A percentile compares a stretch with the other conserved stretches of the same genome.
phyloP scores from a whole-genome alignment of 2,329 filamentous ascomycete genomes.

The Nigrograna mackinnonii region DNA sequence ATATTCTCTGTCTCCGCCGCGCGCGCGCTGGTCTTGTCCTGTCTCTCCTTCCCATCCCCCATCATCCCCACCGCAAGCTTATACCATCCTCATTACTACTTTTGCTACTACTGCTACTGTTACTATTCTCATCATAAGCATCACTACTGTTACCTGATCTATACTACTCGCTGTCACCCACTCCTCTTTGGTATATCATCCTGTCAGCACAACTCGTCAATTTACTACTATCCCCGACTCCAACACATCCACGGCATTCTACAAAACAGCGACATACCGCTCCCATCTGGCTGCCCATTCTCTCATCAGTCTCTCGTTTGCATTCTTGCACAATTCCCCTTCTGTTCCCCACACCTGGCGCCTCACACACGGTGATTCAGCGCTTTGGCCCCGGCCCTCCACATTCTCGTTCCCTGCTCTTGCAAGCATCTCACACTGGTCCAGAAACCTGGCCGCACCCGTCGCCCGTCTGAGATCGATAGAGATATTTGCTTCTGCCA shows the following conservation, averaged over 20 bases:
- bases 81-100: too few relatives aligned
- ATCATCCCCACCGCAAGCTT: too few relatives aligned
- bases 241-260: too few relatives aligned
- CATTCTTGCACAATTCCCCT: slow-evolving; percentile 17
- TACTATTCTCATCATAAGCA: slow-evolving; percentile 4
- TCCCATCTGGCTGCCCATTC: slow-evolving; percentile 9
- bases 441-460: slow-evolving; percentile 18
- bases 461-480: slow-evolving; percentile 22
- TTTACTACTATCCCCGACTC: too few relatives aligned
- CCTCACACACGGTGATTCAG: slow-evolving; percentile 38
- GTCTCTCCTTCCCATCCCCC: slow-evolving; percentile 1
- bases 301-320: slow-evolving; percentile 23
- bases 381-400: slow-evolving; percentile 37
- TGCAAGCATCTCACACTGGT: slow-evolving; percentile 33
- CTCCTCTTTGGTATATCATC: too few relatives aligned
- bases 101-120: not conserved
- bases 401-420: slow-evolving; percentile 32
- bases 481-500: slow-evolving; percentile 18
- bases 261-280: too few relatives aligned
- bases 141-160: too few relatives aligned
- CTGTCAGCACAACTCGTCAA: too few relatives aligned
- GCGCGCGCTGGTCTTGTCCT: slow-evolving; percentile 4
- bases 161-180: too few relatives aligned
- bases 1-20: slow-evolving; percentile 5
- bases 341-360: slow-evolving; percentile 19